phyloP scores from a whole-genome alignment of 352 stramenopile genomes.

The Globisporangium abappressorium region DNA sequence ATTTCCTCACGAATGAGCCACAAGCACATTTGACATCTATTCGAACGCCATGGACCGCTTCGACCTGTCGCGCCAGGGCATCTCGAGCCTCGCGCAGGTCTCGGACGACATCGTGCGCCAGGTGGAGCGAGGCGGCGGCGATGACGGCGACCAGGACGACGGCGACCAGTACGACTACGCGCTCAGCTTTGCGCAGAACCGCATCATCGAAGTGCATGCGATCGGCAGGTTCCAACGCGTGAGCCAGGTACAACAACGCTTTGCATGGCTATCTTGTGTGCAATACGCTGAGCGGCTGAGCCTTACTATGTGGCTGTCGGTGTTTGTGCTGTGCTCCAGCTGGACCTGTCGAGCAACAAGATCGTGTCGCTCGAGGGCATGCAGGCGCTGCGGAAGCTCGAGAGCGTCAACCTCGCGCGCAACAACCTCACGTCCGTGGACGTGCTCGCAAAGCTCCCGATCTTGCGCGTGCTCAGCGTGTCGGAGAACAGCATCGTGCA shows the following conservation, averaged over 20 bases:
- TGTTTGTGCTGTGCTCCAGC: slow-evolving; percentile 18
- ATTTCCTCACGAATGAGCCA: too few relatives aligned
- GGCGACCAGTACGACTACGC: slow-evolving; percentile 25
- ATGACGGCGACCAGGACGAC: neutral
- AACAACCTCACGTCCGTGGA: slow-evolving; percentile 54
- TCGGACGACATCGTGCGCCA: slow-evolving; percentile 39
- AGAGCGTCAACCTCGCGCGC: slow-evolving; percentile 46
- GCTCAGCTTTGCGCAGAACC: slow-evolving; percentile 53
- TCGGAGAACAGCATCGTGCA: slow-evolving; percentile 54
- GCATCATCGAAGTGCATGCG: slow-evolving; percentile 33
- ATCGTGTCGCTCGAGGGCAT: slow-evolving; percentile 51
- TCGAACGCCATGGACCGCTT: slow-evolving; percentile 29
- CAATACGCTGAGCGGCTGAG: too few relatives aligned
- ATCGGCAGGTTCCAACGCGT: slow-evolving; percentile 49
- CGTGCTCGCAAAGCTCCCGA: slow-evolving; percentile 30
- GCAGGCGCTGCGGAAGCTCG: slow-evolving; percentile 34
- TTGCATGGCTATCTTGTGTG: neutral
- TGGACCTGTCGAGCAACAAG: slow-evolving; percentile 64
- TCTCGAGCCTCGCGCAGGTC: slow-evolving; percentile 47
- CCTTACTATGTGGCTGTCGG: neutral
- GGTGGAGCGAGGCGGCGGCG: slow-evolving; percentile 28
- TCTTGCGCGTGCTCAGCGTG: slow-evolving; percentile 48
- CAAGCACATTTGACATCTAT: neutral
- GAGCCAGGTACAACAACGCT: slow-evolving; percentile 27
- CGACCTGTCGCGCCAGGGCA: slow-evolving; percentile 48